Evolutionary conservation across 1,284 basidiomycete genomes (phyloP).

Genomic region (Omphalotus olearius): DNA sequence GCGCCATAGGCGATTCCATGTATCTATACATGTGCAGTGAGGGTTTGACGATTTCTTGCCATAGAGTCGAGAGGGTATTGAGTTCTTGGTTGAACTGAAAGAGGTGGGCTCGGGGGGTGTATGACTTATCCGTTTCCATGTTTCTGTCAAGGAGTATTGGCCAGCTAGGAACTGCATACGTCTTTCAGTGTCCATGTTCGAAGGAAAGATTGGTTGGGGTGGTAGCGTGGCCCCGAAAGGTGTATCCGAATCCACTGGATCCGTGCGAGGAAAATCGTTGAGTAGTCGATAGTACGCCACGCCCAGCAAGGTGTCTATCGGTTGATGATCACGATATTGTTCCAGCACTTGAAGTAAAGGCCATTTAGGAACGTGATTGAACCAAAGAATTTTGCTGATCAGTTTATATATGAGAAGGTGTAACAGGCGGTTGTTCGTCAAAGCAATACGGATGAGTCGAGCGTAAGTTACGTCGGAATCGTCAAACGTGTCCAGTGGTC

Average conservation of each 20-base stretch:
- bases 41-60: constrained; percentile 10
- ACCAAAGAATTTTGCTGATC: constrained; percentile 36
- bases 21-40: constrained; percentile 26
- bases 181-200: constrained; percentile 25
- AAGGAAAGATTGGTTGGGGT: constrained; percentile 24
- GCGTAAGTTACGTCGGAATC: constrained; percentile 23
- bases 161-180: constrained; percentile 33
- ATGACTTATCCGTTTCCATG: constrained; percentile 31
- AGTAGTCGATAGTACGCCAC: constrained; percentile 37
- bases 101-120: constrained; percentile 27
- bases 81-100: constrained; percentile 9
- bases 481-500: constrained; percentile 1
- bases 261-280: constrained; percentile 21
- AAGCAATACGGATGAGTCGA: constrained; percentile 30
- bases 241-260: neutral
- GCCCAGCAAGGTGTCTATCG: constrained; percentile 24
- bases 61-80: neutral
- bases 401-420: constrained; percentile 31
- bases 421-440: constrained; percentile 28
- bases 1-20: constrained; percentile 28
- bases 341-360: constrained; percentile 30
- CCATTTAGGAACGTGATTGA: constrained; percentile 25
- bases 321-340: constrained; percentile 14
- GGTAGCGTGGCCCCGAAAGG: constrained; percentile 18
- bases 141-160: constrained; percentile 29